Base-by-base conservation (phyloP, 352 stramenopile genomes). In the Globisporangium nunn region DNA sequence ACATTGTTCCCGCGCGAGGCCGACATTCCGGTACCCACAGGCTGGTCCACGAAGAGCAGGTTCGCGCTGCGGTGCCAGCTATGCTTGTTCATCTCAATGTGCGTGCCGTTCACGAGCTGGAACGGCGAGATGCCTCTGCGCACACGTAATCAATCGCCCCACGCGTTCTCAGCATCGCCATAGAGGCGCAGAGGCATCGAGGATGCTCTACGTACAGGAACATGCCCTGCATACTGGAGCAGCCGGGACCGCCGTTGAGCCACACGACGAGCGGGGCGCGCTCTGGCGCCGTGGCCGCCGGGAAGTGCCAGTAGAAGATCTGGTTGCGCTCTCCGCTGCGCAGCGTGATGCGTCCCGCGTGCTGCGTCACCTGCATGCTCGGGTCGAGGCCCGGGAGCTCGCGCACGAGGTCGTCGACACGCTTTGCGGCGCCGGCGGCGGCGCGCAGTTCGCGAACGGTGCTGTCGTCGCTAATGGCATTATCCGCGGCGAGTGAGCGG, bases 231-330 rank as follows among this genome's bases (percentile, higher is more conserved):
- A 91, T 80, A 62, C 84, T 92, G 7, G 81, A 85, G 48, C 84
- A 94, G n/a, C 84, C 84, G 11, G 84, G 81, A 4, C 84, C 84
- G 14, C 84, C 81, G 67, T 92, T 90, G 5, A 94, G 56, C 81
- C 84, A 93, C 15, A 93, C 75, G 1, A 90, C 64, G 17, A 93
- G 68, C 35, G 81, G 81, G 30, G 72, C 71, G 8, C 61, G 79
- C 56, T 81, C 70, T 6, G 81, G 39, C 15, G 77, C 55, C 15
- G 68, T 61, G 14, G 71, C 62, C 1, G 81, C 78, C 23, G 71
- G 63, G 44, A 93, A 88, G 54, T 88, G 81, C 84, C 84, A 93
- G 54, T 91, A 93, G 59, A 93, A 93, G 31, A 93, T 69, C 2
- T 67, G 61, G 60, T 87, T 87, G 23, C 70, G 72, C 31, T 71